Percentiles rank a stretch among this genome's conserved stretches.
phyloP scores from a whole-genome alignment of 2,329 filamentous ascomycete species.

The Akanthomyces muscarius region DNA sequence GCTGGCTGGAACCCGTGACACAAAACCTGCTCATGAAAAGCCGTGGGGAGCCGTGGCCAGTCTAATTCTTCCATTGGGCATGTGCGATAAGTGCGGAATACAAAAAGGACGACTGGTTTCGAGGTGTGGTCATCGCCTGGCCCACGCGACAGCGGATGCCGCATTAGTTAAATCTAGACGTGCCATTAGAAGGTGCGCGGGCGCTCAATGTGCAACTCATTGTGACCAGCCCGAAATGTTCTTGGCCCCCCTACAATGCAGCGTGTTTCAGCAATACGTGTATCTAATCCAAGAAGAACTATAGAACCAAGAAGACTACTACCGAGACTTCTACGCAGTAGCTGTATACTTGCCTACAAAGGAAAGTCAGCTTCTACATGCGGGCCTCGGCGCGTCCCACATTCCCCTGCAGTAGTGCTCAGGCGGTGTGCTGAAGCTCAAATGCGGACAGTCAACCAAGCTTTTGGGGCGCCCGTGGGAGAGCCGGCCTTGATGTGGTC shows the following conservation, averaged over 20 bases:
- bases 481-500: not conserved
- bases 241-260: not conserved
- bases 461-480: not conserved
- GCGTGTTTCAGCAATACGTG: no score
- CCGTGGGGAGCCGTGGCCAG: no score
- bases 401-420: constrained; percentile 2
- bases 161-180: not conserved
- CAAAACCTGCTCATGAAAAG: not conserved
- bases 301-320: no score
- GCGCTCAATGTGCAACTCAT: not conserved
- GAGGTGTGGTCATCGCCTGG: not conserved
- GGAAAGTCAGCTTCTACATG: not conserved
- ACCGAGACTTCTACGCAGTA: not conserved
- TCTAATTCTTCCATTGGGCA: not conserved
- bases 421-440: not conserved
- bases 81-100: not conserved
- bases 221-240: not conserved
- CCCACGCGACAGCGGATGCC: not conserved
- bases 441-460: not conserved
- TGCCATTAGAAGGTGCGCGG: not conserved
- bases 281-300: no score
- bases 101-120: not conserved
- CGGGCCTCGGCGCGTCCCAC: not conserved
- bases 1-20: not conserved
- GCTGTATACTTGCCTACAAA: not conserved